Percentiles rank a stretch among this genome's conserved stretches.
phyloP scores from a whole-genome alignment of 1,284 basidiomycete genomes.

The Coniferiporia weirii region DNA sequence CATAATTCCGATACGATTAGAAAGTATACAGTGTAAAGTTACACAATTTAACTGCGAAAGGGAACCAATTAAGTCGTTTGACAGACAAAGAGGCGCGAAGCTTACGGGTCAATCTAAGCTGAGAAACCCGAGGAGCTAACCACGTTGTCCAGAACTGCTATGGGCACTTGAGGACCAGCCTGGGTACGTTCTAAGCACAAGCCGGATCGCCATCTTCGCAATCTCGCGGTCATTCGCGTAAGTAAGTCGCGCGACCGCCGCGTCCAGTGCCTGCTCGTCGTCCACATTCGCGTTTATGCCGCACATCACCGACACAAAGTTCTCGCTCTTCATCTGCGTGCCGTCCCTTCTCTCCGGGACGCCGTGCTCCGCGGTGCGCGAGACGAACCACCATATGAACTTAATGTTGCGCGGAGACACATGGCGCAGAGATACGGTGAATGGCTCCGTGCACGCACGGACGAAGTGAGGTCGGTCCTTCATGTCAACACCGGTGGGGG shows the following conservation, averaged over 20 bases:
- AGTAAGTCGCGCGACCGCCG: conserved; percentile 10
- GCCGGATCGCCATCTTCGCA: conserved; percentile 17
- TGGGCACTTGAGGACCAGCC: conserved; percentile 7
- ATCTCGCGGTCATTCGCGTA: conserved; percentile 19
- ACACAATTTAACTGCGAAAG: background rate
- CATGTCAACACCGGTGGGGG: conserved; percentile 10
- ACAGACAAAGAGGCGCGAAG: background rate
- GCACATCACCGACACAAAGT: conserved; percentile 19
- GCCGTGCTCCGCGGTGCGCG: background rate
- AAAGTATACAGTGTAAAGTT: background rate
- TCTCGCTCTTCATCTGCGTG: conserved; percentile 19
- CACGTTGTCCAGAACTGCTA: too few relatives aligned
- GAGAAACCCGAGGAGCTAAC: background rate
- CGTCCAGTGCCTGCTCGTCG: conserved; percentile 10
- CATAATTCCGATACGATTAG: background rate
- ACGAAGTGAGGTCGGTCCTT: conserved; percentile 13
- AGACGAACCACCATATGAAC: conserved; percentile 19
- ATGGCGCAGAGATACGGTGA: conserved; percentile 17
- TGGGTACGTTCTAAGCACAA: conserved; percentile 17
- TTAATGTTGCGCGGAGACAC: conserved; percentile 15
- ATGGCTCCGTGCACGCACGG: conserved; percentile 16
- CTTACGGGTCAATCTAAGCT: background rate
- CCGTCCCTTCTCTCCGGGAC: conserved; percentile 6
- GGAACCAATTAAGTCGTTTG: background rate
- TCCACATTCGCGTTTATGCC: conserved; percentile 11